Evolutionary conservation across 1,139 yeast genomes (phyloP).

Genomic region (Yamadazyma trypodendri): DNA sequence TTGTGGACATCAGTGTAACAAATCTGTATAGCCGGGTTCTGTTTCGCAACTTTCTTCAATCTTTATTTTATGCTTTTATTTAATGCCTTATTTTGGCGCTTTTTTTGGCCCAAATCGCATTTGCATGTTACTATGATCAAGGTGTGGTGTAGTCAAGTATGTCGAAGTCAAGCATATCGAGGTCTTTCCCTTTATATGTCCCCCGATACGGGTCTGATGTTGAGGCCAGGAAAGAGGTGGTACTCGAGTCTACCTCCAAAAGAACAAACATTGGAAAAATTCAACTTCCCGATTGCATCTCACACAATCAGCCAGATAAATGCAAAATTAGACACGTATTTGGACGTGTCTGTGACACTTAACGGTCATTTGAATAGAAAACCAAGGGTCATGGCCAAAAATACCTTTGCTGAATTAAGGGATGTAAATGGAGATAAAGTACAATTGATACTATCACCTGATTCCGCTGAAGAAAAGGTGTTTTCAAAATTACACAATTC

Average conservation of each 20-base stretch:
- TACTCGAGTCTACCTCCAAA: constrained; percentile 7
- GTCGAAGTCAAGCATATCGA: too few species aligned
- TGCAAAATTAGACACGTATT: constrained; percentile 14
- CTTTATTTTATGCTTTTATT: neutral
- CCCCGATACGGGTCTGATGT: neutral
- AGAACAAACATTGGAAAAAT: constrained; percentile 23
- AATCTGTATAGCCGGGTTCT: neutral
- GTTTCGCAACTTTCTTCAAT: neutral
- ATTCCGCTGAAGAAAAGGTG: constrained; percentile 33
- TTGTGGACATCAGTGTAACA: neutral
- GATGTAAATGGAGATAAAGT: constrained; percentile 67
- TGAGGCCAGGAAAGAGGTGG: neutral
- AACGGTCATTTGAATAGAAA: constrained; percentile 83
- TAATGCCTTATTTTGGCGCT: too few species aligned
- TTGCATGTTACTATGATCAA: neutral
- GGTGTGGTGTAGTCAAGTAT: neutral
- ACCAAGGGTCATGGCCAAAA: constrained; percentile 50
- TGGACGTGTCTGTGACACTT: constrained; percentile 30
- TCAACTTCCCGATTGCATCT: constrained; percentile 40
- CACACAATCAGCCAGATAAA: constrained; percentile 26
- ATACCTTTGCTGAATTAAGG: constrained; percentile 69
- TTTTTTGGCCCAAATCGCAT: neutral
- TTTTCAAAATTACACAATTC: constrained; percentile 48
- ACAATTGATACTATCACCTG: constrained; percentile 57
- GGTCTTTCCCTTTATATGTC: too few species aligned